These are phyloP conservation scores for Thymus quinquecostatus DNA, from an alignment of 257 asterid species.

Conservation along the genomic window DNA sequence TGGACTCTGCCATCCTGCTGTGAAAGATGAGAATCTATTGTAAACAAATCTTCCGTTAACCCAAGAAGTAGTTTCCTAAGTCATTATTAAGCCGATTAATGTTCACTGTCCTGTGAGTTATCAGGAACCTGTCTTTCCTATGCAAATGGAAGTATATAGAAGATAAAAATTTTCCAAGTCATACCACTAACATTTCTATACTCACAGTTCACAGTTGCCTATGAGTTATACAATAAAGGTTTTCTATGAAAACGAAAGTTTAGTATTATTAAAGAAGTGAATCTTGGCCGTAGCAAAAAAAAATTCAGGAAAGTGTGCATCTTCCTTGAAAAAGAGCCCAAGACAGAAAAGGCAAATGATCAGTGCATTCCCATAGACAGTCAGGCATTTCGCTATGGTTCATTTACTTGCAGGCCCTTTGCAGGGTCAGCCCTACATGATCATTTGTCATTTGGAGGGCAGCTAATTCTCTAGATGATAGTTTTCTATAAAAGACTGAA, in stretches of 20 bases:
- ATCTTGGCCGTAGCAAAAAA: background rate
- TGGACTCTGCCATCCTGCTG: constrained; percentile 6
- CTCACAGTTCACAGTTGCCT: background rate
- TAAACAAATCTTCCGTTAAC: background rate
- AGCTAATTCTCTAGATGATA: constrained; percentile 1
- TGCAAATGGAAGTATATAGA: background rate
- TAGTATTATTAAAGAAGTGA: background rate
- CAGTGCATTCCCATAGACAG: constrained; percentile 17
- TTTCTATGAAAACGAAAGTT: background rate
- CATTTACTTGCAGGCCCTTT: background rate
- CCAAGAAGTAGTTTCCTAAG: constrained; percentile 11
- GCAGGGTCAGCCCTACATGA: background rate
- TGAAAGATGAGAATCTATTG: background rate
- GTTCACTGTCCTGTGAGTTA: background rate
- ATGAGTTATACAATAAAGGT: background rate
- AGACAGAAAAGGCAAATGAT: background rate
- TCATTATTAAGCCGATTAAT: constrained; percentile 1
- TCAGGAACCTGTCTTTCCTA: background rate
- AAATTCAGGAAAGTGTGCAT: background rate
- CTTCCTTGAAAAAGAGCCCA: background rate
- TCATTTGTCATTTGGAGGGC: background rate
- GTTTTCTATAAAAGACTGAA: constrained; percentile 1
- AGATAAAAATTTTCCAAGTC: constrained; percentile 3
- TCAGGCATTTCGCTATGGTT: constrained; percentile 9
- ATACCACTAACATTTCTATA: background rate